These are phyloP conservation scores for Dendrocalamus sinicus DNA, from an alignment of 176 grass and related monocot species.

Conservation along the genomic window DNA sequence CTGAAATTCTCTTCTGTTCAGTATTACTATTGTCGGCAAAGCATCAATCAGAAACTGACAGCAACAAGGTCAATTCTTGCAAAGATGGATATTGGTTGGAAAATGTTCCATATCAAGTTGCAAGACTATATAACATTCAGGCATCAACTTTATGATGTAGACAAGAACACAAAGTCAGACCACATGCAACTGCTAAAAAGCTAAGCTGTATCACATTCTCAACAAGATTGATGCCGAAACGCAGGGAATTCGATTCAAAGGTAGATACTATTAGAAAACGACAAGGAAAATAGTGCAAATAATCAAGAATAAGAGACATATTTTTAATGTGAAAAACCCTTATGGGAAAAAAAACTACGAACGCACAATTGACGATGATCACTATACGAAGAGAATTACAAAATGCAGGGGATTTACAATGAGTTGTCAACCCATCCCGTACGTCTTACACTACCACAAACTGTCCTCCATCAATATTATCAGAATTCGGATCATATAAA, in stretches of 20 bases:
- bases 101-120: neutral
- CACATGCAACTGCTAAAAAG: slow-evolving; percentile 4
- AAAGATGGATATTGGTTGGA: neutral
- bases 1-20: slow-evolving; percentile 26
- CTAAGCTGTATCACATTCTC: slow-evolving; percentile 1
- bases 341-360: too few relatives aligned
- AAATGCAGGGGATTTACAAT: too few relatives aligned
- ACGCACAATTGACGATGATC: too few relatives aligned
- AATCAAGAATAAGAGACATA: too few relatives aligned
- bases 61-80: neutral
- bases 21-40: neutral
- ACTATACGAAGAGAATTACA: too few relatives aligned
- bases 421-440: too few relatives aligned
- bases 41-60: slow-evolving; percentile 19
- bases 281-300: too few relatives aligned
- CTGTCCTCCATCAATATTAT: too few relatives aligned
- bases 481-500: too few relatives aligned
- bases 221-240: slow-evolving; percentile 20
- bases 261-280: neutral
- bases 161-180: neutral
- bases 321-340: too few relatives aligned
- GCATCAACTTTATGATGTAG: neutral
- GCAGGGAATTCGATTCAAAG: slow-evolving; percentile 35
- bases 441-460: too few relatives aligned
- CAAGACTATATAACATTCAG: neutral